Percentiles rank a stretch among this genome's conserved stretches.
Evolutionary conservation across 2,329 filamentous ascomycete genomes (phyloP).

Genomic region (Lecanosticta acicola): DNA sequence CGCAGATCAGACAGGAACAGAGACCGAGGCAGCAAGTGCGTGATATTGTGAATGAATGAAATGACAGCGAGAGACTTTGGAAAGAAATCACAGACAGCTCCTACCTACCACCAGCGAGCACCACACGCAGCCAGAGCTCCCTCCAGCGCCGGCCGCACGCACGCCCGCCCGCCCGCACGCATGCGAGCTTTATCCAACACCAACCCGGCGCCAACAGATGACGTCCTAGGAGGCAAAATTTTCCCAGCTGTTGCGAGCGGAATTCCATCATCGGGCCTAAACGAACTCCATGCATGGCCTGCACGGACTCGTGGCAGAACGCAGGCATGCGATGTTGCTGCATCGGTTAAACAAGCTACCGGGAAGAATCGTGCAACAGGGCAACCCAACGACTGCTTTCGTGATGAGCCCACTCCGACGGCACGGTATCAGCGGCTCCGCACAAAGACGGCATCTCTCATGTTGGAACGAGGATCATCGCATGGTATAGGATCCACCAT

Average conservation of each 20-base stretch:
- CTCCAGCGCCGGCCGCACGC: too few species aligned
- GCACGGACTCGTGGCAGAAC: too few species aligned
- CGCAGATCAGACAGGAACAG: slow-evolving; percentile 18
- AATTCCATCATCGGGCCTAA: too few species aligned
- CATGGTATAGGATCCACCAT: background rate
- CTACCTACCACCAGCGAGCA: background rate
- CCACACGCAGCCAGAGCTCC: background rate
- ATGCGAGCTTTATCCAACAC: too few species aligned
- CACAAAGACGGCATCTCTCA: too few species aligned
- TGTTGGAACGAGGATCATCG: too few species aligned
- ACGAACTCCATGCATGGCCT: too few species aligned
- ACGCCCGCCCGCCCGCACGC: too few species aligned
- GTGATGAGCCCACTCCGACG: background rate
- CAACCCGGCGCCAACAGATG: too few species aligned
- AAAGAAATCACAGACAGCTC: background rate
- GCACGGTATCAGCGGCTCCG: background rate
- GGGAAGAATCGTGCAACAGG: background rate
- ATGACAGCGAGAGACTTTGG: too few species aligned
- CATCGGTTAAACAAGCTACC: background rate
- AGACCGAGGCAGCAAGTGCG: slow-evolving; percentile 25
- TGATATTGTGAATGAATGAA: slow-evolving; percentile 26
- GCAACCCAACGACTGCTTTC: background rate
- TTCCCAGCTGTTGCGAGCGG: too few species aligned
- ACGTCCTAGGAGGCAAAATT: too few species aligned
- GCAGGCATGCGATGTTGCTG: background rate